A percentile compares a stretch with the other conserved stretches of the same genome.
Conservation (phyloP, 225 moss, liverwort and hornwort species). For the Rhytidiadelphus loreus region DNA sequence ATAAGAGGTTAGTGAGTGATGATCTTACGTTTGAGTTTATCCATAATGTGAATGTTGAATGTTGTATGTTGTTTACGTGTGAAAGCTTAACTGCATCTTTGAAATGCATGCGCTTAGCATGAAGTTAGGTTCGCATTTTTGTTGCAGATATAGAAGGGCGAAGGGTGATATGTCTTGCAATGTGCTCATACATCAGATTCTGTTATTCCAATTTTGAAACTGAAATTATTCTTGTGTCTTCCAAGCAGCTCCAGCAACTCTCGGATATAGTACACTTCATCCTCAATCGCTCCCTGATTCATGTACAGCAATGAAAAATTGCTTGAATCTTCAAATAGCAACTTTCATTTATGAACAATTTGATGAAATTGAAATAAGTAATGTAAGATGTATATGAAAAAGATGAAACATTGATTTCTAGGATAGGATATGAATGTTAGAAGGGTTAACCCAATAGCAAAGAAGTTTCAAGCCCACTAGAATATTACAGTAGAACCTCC, state of each 20-base stretch:
- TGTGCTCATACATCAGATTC: background rate
- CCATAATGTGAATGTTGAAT: background rate
- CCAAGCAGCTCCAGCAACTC: background rate
- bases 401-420: background rate
- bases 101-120: too few relatives aligned
- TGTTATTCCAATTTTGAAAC: background rate
- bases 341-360: background rate
- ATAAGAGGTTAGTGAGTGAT: too few relatives aligned
- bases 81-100: too few relatives aligned
- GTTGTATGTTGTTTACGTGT: background rate
- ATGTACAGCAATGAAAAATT: too few relatives aligned
- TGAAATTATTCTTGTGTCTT: background rate
- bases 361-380: background rate
- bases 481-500: background rate
- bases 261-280: background rate
- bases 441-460: background rate
- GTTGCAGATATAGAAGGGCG: background rate
- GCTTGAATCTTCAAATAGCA: background rate
- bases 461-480: background rate
- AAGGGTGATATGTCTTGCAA: background rate
- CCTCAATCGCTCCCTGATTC: too few relatives aligned
- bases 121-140: background rate
- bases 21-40: too few relatives aligned
- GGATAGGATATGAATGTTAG: background rate
- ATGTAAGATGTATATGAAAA: background rate